These are phyloP conservation scores for Kokia cookei DNA, from an alignment of 441 rosid species.

Conservation along the genomic window DNA sequence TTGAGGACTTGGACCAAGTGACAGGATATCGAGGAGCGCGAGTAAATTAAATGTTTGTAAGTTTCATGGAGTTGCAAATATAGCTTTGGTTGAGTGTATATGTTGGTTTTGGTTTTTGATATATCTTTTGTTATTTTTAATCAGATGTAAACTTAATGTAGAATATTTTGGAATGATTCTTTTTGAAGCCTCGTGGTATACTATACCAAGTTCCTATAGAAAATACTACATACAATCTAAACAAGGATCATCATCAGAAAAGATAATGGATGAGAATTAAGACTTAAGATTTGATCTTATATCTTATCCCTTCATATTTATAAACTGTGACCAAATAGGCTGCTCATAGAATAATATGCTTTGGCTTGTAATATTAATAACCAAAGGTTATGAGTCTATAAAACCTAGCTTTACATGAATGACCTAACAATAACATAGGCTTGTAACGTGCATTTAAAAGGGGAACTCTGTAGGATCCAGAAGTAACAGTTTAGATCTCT, in stretches of 20 bases:
- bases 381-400: neutral
- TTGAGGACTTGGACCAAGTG: slow-evolving; percentile 47
- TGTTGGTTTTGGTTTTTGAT: neutral
- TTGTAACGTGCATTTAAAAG: neutral
- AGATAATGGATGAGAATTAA: neutral
- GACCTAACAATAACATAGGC: neutral
- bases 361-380: neutral
- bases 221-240: neutral
- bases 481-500: slow-evolving; percentile 7
- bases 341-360: neutral
- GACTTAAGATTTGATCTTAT: neutral
- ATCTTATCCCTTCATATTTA: neutral
- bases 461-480: slow-evolving; percentile 1
- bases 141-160: neutral
- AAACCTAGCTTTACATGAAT: neutral
- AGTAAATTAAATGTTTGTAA: slow-evolving; percentile 6
- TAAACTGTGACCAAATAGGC: neutral
- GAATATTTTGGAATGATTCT: neutral
- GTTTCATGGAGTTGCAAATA: slow-evolving; percentile 5
- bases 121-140: neutral
- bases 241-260: neutral
- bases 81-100: neutral
- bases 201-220: neutral
- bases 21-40: slow-evolving; percentile 47
- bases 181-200: neutral